Evolutionary conservation across 352 stramenopile genomes (phyloP).

Genomic region (Globisporangium solare): DNA sequence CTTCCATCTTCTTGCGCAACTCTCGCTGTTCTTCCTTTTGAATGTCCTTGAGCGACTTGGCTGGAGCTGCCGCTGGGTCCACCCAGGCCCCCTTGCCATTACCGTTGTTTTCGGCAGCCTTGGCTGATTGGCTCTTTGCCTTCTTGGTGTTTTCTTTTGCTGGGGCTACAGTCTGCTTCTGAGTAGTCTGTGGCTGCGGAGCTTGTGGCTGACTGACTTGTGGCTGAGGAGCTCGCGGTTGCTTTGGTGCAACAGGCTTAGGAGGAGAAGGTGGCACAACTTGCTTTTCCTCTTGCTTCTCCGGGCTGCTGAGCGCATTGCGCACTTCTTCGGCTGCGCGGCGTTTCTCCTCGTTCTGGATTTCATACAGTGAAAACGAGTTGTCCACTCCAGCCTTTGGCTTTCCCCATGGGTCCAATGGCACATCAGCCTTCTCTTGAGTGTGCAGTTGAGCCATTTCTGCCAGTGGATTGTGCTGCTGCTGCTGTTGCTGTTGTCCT

Average conservation of each 20-base stretch:
- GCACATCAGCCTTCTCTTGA: constrained; percentile 13
- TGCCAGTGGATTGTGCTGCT: constrained; percentile 1
- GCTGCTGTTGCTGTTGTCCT: constrained; percentile 1
- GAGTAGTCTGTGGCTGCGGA: constrained; percentile 3
- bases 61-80: constrained; percentile 14
- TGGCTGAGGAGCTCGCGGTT: not conserved
- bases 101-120: constrained; percentile 7
- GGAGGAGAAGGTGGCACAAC: constrained; percentile 11
- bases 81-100: constrained; percentile 39
- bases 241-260: not conserved
- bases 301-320: not conserved
- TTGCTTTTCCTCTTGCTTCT: not conserved
- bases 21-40: constrained; percentile 76
- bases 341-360: constrained; percentile 44
- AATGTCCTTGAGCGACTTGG: constrained; percentile 77
- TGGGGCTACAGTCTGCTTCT: constrained; percentile 3
- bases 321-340: constrained; percentile 19
- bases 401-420: constrained; percentile 32
- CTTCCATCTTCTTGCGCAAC: constrained; percentile 47
- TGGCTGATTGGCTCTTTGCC: constrained; percentile 30
- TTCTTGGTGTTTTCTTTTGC: constrained; percentile 23
- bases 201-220: no score
- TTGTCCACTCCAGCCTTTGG: constrained; percentile 16
- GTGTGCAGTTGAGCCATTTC: constrained; percentile 9
- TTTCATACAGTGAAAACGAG: constrained; percentile 30